Conservation (phyloP, 2,329 filamentous ascomycete genomes). For the Hymenoscyphus occultus region DNA sequence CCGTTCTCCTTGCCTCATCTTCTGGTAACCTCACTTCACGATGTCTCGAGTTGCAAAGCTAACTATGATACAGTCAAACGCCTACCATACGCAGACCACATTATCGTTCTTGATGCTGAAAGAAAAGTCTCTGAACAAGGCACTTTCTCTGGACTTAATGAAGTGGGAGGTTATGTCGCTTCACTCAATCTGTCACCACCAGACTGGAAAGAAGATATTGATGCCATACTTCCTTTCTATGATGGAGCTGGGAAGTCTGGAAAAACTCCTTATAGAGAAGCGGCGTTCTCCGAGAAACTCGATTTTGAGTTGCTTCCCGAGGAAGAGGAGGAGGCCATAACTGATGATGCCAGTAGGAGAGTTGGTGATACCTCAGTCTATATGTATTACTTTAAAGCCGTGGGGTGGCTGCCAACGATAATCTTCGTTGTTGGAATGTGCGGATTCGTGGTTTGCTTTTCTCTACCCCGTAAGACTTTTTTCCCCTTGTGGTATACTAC, state of each 20-base stretch:
- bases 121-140: constrained; percentile 40
- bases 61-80: constrained; percentile 33
- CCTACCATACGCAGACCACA: constrained; percentile 39
- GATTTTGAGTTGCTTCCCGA: background rate
- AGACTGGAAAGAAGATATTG: constrained; percentile 17
- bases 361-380: constrained; percentile 30
- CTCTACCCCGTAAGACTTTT: constrained; percentile 22
- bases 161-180: constrained; percentile 22
- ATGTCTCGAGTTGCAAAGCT: constrained; percentile 31
- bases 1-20: constrained; percentile 37
- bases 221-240: constrained; percentile 8
- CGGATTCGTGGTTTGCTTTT: constrained; percentile 20
- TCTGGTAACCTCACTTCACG: background rate
- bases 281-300: background rate
- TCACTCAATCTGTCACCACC: constrained; percentile 15
- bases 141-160: constrained; percentile 36
- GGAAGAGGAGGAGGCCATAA: constrained; percentile 26
- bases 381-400: constrained; percentile 25
- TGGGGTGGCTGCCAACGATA: constrained; percentile 7
- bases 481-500: background rate
- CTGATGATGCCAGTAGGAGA: constrained; percentile 15
- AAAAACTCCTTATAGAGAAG: background rate
- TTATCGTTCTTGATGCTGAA: constrained; percentile 36
- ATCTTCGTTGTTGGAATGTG: constrained; percentile 4
- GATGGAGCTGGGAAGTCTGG: background rate